These are phyloP conservation scores for Spongispora temasekensis DNA, from an alignment of 1,284 basidiomycete species.

Conservation along the genomic window DNA sequence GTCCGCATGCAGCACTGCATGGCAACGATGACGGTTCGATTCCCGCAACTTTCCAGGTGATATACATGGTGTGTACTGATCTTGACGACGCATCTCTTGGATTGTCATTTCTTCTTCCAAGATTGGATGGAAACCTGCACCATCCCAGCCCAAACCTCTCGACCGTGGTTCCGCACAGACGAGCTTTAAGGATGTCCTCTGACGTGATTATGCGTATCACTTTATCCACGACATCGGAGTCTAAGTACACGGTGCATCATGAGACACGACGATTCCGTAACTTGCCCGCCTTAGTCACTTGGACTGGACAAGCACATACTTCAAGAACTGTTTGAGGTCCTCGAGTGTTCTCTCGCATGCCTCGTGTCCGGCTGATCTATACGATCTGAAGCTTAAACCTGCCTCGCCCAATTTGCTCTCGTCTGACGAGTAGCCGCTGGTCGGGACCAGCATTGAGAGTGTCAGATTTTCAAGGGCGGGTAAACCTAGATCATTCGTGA, in stretches of 20 bases:
- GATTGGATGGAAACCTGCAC: conserved; percentile 98
- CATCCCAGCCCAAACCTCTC: conserved; percentile 82
- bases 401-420: conserved; percentile 30
- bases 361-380: conserved; percentile 64
- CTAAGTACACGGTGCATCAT: too few relatives aligned
- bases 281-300: not conserved
- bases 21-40: conserved; percentile 82
- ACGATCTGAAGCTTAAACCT: conserved; percentile 63
- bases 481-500: conserved; percentile 53
- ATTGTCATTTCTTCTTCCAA: conserved; percentile 35
- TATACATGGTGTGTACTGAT: conserved; percentile 75
- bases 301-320: conserved; percentile 45
- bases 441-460: conserved; percentile 25
- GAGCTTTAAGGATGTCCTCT: conserved; percentile 82
- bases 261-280: conserved; percentile 3
- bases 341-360: conserved; percentile 59
- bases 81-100: not conserved
- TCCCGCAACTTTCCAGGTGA: conserved; percentile 95
- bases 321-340: conserved; percentile 65
- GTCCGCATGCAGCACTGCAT: conserved; percentile 66
- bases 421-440: conserved; percentile 23
- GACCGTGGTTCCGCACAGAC: conserved; percentile 83
- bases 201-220: not conserved
- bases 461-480: conserved; percentile 34
- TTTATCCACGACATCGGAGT: too few relatives aligned